These are phyloP conservation scores for Trichoderma sp. DNA, from an alignment of 2,329 filamentous ascomycete species.

Conservation along the genomic window DNA sequence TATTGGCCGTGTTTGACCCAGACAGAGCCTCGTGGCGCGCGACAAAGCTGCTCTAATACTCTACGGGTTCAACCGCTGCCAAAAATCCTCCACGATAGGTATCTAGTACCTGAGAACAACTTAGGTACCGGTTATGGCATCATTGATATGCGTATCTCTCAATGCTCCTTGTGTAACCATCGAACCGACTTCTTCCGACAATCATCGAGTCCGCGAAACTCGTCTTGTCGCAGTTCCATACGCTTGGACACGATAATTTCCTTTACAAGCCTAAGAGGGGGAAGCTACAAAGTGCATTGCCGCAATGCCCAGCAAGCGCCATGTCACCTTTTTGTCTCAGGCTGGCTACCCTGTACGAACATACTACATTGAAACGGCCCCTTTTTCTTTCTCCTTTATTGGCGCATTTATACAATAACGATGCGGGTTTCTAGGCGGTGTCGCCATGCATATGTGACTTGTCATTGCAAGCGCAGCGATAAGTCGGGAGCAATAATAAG, in stretches of 20 bases:
- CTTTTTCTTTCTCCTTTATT: not conserved
- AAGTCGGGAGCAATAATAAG: not conserved
- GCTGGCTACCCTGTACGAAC: not conserved
- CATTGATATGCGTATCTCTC: not conserved
- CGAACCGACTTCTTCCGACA: not conserved
- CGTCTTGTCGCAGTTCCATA: not conserved
- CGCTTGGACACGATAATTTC: not conserved
- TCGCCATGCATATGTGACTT: not conserved
- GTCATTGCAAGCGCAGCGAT: not conserved
- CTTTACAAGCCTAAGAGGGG: not conserved
- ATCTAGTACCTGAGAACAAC: not conserved
- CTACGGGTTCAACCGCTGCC: not conserved
- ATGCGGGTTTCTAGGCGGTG: not conserved
- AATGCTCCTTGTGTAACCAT: not conserved
- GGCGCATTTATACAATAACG: not conserved
- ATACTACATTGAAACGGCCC: not conserved
- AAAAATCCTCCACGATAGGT: not conserved
- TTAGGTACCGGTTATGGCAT: not conserved
- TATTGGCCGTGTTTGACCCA: not conserved
- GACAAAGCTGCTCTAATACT: not conserved
- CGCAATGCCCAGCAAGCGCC: not conserved
- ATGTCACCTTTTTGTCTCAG: not conserved
- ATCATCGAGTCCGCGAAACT: not conserved
- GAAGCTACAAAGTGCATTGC: not conserved
- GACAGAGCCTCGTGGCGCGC: not conserved